Base-by-base conservation (phyloP, 2,329 filamentous ascomycete species). In the Aureobasidium leucospermi region DNA sequence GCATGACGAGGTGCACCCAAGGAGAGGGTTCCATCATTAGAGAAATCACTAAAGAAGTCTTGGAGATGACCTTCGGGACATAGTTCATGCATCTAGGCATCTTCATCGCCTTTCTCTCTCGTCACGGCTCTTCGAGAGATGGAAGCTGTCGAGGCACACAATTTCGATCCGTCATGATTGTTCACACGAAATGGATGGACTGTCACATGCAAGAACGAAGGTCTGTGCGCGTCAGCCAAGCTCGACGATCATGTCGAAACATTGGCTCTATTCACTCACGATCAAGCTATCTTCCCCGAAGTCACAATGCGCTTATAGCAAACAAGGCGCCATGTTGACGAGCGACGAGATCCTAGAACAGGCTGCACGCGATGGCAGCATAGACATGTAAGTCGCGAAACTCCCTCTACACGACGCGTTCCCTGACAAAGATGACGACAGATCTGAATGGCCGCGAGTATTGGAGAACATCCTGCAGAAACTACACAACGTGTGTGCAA, bases 361-460 rank as follows among this genome's bases (percentile, higher is more conserved):
- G 60, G 81, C 81, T 64, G 83, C 82, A 68, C 77, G 77, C 67
- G 79, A 84, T 70, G 83, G 83, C 66, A 74, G 78, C 55, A 78
- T 85, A 66, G 80, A 85, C 64, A 74, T 79, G 83, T 85, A 76
- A 65, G 80, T 69, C 45, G 43, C 41, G 39, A 29, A 13, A 3
- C 38, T 16, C 4, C 9, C 43, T 7, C 38, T 10, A 8, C 23
- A 31, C 29, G 28, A 28, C 52, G 39, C 39, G 52, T 38, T 28
- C 29, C 7, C 39, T 53, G 36, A 51, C 59, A 65, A 45, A 29
- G 15, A 38, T 49, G 59, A 53, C 49, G 55, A 58, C 71, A 91
- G 88, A 68, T 79, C 82, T 60, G 80, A 81, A 70, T 93, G 89
- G 89, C 85, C 86, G 36, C 75, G 75, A 60, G 79, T 90, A 66